Conservation (phyloP, 1,139 yeast species). For the Kodamaea ohmeri region DNA sequence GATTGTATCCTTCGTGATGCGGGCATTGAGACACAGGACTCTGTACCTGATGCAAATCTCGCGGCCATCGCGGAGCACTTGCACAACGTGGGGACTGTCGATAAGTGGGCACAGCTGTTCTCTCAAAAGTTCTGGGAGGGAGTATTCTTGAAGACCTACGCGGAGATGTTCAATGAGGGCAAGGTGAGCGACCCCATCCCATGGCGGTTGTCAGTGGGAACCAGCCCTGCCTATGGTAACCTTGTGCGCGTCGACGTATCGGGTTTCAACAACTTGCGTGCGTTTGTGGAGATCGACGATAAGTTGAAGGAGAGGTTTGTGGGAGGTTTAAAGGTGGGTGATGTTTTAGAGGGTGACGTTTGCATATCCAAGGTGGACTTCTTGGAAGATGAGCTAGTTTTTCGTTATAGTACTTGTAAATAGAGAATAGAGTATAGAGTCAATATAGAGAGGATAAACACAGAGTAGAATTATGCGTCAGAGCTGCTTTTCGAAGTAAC, state of each 20-base stretch:
- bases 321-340: conserved; percentile 23
- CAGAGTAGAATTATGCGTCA: too few relatives aligned
- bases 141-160: conserved; percentile 31
- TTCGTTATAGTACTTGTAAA: conserved; percentile 14
- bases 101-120: conserved; percentile 24
- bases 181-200: conserved; percentile 20
- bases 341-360: conserved; percentile 20
- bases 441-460: not conserved
- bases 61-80: conserved; percentile 27
- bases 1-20: conserved; percentile 19
- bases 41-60: conserved; percentile 13
- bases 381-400: conserved; percentile 32
- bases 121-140: conserved; percentile 42
- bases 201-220: conserved; percentile 26
- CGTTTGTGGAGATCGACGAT: conserved; percentile 25
- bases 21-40: conserved; percentile 4
- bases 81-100: conserved; percentile 31
- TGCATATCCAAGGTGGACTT: conserved; percentile 29
- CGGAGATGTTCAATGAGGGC: conserved; percentile 17
- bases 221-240: conserved; percentile 29
- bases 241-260: conserved; percentile 24
- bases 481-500: too few relatives aligned
- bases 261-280: conserved; percentile 27
- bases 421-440: not conserved
- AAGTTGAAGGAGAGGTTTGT: conserved; percentile 23